Conservation (phyloP, 2,329 filamentous ascomycete genomes). For the Dactylellina cionopaga region DNA sequence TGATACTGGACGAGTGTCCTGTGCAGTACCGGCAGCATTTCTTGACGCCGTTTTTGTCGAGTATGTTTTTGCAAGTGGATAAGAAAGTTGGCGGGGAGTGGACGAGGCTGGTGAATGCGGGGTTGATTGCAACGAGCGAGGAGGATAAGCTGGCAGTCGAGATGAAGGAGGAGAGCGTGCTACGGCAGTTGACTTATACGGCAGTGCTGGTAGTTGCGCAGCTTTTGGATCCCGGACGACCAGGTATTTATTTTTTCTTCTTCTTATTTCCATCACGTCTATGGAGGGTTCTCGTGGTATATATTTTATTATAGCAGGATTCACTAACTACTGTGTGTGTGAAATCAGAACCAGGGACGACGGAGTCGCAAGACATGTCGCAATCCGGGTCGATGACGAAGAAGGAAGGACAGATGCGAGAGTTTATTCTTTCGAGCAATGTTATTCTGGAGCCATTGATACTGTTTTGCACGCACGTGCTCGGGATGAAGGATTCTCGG, state of each 20-base stretch:
- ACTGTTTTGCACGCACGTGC: conserved; percentile 88
- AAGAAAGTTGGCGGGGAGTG: conserved; percentile 87
- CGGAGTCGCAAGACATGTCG: conserved; percentile 37
- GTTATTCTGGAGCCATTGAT: conserved; percentile 86
- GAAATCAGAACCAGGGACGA: conserved; percentile 14
- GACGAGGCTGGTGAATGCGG: conserved; percentile 73
- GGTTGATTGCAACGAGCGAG: conserved; percentile 63
- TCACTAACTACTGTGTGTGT: not conserved
- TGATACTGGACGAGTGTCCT: conserved; percentile 91
- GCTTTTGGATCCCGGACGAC: conserved; percentile 78
- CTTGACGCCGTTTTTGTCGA: conserved; percentile 81
- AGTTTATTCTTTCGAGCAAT: conserved; percentile 82
- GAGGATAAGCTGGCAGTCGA: conserved; percentile 88
- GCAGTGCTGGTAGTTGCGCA: conserved; percentile 91
- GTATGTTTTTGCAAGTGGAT: conserved; percentile 86
- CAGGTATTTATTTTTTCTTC: conserved; percentile 66
- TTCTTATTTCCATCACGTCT: not conserved
- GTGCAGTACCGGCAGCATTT: conserved; percentile 80
- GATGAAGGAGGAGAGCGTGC: conserved; percentile 97
- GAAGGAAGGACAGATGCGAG: conserved; percentile 67
- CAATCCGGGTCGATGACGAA: conserved; percentile 28
- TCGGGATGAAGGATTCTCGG: conserved; percentile 87
- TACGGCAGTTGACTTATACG: conserved; percentile 90
- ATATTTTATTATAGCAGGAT: too few relatives aligned
- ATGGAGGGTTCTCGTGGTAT: too few relatives aligned